Conservation (phyloP, 2,329 filamentous ascomycete species). For the Lasiodiplodia sp. region DNA sequence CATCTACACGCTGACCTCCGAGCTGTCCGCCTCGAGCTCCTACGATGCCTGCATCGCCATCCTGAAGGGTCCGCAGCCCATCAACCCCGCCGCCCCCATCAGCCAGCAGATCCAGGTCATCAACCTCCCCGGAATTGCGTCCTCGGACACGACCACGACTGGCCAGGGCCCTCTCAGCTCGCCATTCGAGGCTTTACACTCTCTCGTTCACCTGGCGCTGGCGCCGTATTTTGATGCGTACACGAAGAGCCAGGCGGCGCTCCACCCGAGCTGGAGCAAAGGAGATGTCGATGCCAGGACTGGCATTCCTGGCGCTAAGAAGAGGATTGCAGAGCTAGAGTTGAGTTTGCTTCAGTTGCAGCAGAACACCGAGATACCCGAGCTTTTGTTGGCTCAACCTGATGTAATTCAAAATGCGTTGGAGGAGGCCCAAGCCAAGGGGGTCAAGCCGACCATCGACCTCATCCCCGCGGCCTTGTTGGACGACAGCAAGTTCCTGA, state of each 20-base stretch:
- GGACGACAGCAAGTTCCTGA: conserved; percentile 89
- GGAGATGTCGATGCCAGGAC: conserved; percentile 90
- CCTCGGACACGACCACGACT: conserved; percentile 69
- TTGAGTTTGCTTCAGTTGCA: conserved; percentile 89
- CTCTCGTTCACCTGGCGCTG: conserved; percentile 87
- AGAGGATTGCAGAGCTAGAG: conserved; percentile 93
- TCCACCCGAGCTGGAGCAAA: conserved; percentile 66
- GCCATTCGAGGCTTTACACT: conserved; percentile 91
- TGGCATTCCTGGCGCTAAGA: conserved; percentile 95
- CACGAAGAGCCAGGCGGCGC: conserved; percentile 68
- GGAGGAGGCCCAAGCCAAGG: conserved; percentile 74
- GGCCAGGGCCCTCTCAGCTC: conserved; percentile 77
- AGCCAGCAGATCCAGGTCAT: conserved; percentile 90
- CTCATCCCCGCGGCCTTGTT: conserved; percentile 78
- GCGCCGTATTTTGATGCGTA: conserved; percentile 98
- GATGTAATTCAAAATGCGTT: conserved; percentile 86
- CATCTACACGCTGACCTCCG: conserved; percentile 79
- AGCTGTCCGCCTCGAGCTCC: conserved; percentile 80
- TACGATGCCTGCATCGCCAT: conserved; percentile 87
- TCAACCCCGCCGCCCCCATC: conserved; percentile 83
- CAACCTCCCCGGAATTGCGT: conserved; percentile 84
- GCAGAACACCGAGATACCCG: conserved; percentile 97
- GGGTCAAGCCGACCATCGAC: conserved; percentile 76
- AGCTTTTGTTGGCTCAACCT: conserved; percentile 85
- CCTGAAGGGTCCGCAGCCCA: conserved; percentile 85